A percentile compares a stretch with the other conserved stretches of the same genome.
Evolutionary conservation across 768 basidiomycete species (phyloP).

Genomic region (Tulasnella sp.): DNA sequence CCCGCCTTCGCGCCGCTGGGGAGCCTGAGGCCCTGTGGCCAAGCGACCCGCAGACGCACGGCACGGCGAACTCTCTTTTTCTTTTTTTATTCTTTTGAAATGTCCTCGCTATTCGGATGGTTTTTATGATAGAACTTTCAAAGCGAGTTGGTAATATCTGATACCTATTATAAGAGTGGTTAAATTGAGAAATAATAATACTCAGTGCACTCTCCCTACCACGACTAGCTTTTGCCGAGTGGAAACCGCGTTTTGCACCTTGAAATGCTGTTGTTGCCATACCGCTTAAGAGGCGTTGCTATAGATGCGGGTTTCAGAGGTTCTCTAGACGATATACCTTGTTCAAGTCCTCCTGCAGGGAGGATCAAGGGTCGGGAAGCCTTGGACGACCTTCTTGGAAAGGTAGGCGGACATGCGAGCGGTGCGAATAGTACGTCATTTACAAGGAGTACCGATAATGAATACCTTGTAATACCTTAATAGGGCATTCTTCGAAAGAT

Average conservation of each 20-base stretch:
- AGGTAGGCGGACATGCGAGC: neutral
- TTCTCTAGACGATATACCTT: neutral
- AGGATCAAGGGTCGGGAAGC: constrained; percentile 4
- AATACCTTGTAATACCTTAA: neutral
- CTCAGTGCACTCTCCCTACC: neutral
- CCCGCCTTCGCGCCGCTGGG: constrained; percentile 3
- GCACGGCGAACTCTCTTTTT: neutral
- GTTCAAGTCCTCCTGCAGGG: neutral
- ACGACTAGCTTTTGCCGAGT: neutral
- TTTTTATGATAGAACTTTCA: neutral
- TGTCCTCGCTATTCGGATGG: neutral
- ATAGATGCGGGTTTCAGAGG: neutral
- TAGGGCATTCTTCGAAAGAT: neutral
- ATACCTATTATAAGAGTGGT: neutral
- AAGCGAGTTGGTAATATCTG: neutral
- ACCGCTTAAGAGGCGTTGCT: neutral
- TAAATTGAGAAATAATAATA: neutral
- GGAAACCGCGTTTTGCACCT: neutral
- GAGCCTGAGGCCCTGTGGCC: neutral
- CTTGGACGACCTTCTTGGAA: neutral
- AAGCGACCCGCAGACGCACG: neutral
- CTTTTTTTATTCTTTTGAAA: neutral
- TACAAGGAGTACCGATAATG: neutral
- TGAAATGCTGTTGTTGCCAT: neutral
- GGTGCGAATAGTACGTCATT: neutral